A percentile compares a stretch with the other conserved stretches of the same genome.
phyloP scores from a whole-genome alignment of 164 flowering plant genomes.

The Pachysandra terminalis region DNA sequence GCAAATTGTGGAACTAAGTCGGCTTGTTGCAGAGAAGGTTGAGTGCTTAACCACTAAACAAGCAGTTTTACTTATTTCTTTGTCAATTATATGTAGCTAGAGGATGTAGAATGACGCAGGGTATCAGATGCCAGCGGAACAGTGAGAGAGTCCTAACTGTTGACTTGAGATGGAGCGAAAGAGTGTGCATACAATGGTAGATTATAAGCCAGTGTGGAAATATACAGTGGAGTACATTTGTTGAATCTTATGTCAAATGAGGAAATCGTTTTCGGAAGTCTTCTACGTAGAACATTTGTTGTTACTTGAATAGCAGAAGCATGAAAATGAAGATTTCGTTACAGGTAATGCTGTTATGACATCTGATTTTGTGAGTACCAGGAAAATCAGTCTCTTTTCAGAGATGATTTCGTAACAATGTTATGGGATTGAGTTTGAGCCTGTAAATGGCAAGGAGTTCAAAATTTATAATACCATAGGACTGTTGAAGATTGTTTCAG shows the following conservation, averaged over 20 bases:
- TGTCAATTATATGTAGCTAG: neutral
- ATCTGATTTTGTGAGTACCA: neutral
- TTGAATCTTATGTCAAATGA: neutral
- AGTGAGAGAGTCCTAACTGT: neutral
- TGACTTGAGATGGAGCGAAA: neutral
- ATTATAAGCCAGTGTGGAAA: too few species aligned
- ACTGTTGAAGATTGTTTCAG: too few species aligned
- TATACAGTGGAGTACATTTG: neutral
- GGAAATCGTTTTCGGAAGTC: neutral
- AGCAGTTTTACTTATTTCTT: neutral
- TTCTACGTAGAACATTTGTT: neutral
- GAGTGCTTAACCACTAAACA: too few species aligned
- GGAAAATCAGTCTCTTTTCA: neutral
- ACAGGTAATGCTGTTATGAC: too few species aligned
- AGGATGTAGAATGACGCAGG: neutral
- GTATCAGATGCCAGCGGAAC: neutral
- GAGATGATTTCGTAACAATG: neutral
- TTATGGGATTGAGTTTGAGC: neutral
- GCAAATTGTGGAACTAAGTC: too few species aligned
- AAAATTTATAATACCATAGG: too few species aligned
- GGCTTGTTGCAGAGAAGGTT: too few species aligned
- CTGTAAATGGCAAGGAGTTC: neutral
- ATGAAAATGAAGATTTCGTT: neutral
- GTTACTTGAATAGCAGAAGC: neutral
- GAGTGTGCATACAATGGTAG: too few species aligned